Base-by-base conservation (phyloP, 2,329 filamentous ascomycete genomes). In the Teratosphaeria zuluensis region DNA sequence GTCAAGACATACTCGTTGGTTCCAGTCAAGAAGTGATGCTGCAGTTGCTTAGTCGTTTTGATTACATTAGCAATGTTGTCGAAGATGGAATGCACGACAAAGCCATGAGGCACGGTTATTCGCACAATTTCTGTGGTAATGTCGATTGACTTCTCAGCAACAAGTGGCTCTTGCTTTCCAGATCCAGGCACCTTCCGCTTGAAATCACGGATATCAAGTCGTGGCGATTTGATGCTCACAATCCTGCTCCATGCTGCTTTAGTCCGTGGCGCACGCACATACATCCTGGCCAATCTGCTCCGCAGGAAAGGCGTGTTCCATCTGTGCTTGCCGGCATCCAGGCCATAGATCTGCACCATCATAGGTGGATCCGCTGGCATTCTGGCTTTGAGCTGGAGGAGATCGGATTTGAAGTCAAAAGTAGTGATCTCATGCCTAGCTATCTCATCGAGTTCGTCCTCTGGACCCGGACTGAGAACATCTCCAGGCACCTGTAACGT, bases 341-440 rank as follows among this genome's bases (percentile, higher is more conserved):
- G 71, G 9, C 85, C 84, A 70, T 92, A 92, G 9, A 96, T 78
- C 62, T 96, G 92, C 2, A 97, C 68, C 89, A 99, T 92, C 73
- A 97, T 78, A 0, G 86, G 83, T n/a, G 94, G 95, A 66, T 97
- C 92, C 19, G 86, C 80, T 1, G 94, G 92, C 83, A 97, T 86
- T 52, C 86, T 85, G 4, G 88, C 89, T 74, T 97, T 97, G 64
- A 97, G 74, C 70, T 97, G 92, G 21, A 97, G 76, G 35, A 96
- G 81, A 1, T 85, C 83, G 4, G 88, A 85, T 72, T 89, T 94
- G 66, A 95, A 78, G 69, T 97, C 92, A 19, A 96, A 74, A 1
- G 89, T 88, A 12, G 95, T 76, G 14, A 96, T 78, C 70, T 99
- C 92, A 32, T 72, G 71, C 31, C 62, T 72, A 51, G 66, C 69